These are phyloP conservation scores for Phascolomyces articulosus DNA, from an alignment of 371 early-diverging fungal species.

Conservation along the genomic window DNA sequence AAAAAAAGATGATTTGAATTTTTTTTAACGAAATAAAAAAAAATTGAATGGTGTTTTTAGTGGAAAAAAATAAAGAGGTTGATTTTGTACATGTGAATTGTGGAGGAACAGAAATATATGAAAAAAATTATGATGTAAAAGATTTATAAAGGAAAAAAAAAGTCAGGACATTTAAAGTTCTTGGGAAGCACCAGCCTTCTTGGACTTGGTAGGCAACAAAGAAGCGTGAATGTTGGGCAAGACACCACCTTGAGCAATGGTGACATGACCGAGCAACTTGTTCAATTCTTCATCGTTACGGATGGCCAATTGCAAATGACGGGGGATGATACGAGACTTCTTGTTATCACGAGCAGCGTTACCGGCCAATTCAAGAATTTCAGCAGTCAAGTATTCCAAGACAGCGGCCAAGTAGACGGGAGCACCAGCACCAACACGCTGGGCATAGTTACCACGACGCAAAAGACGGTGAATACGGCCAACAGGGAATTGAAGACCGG, in stretches of 20 bases:
- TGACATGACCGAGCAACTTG: constrained; percentile 90
- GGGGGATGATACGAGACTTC: constrained; percentile 93
- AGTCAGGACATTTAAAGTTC: constrained; percentile 35
- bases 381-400: constrained; percentile 95
- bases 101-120: not conserved
- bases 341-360: constrained; percentile 97
- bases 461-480: constrained; percentile 97
- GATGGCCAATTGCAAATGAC: constrained; percentile 91
- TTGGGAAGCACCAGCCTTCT: constrained; percentile 68
- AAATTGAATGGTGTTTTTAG: not conserved
- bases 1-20: not conserved
- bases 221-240: constrained; percentile 85
- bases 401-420: constrained; percentile 96
- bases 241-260: constrained; percentile 89
- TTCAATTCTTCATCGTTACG: constrained; percentile 97
- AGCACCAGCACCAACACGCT: constrained; percentile 93
- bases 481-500: constrained; percentile 94
- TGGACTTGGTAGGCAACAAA: constrained; percentile 74
- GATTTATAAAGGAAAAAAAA: constrained; percentile 9
- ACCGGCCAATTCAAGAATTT: constrained; percentile 96
- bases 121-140: not conserved
- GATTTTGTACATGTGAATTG: not conserved
- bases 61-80: too few relatives aligned
- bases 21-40: not conserved
- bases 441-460: constrained; percentile 95